phyloP scores from a whole-genome alignment of 148 eudicot species.

The Amaranthus palmeri region DNA sequence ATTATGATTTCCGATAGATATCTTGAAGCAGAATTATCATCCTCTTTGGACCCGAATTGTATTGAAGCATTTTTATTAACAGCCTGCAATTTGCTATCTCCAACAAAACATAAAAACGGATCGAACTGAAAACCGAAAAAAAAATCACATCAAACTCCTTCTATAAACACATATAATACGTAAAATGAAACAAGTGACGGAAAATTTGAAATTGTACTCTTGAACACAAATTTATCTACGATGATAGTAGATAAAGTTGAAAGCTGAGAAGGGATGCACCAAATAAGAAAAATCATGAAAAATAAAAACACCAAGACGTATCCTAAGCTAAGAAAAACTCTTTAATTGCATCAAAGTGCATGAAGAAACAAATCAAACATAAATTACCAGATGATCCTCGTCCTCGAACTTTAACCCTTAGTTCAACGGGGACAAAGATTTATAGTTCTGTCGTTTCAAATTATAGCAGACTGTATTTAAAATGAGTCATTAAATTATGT shows the following conservation, averaged over 20 bases:
- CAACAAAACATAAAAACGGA: constrained; percentile 72
- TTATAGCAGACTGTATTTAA: too few relatives aligned
- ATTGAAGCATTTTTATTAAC: constrained; percentile 34
- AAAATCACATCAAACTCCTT: constrained; percentile 5
- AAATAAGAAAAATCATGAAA: too few relatives aligned
- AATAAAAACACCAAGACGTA: too few relatives aligned
- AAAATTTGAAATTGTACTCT: neutral
- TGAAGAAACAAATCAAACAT: too few relatives aligned
- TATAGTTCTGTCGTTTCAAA: too few relatives aligned
- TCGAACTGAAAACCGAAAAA: constrained; percentile 53
- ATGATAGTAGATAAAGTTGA: neutral
- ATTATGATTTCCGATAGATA: constrained; percentile 55
- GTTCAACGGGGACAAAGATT: too few relatives aligned
- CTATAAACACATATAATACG: neutral
- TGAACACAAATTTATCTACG: neutral
- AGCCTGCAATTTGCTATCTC: constrained; percentile 80
- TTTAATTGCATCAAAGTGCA: too few relatives aligned
- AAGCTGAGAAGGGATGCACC: too few relatives aligned
- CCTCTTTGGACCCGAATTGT: constrained; percentile 76
- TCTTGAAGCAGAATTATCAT: constrained; percentile 56
- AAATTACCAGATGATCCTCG: too few relatives aligned
- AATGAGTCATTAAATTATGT: too few relatives aligned
- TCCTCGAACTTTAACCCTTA: too few relatives aligned
- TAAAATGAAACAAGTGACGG: neutral
- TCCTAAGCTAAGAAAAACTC: too few relatives aligned